phyloP scores from a whole-genome alignment of 169 alveolate genomes.

The Sarcocystis neurona region DNA sequence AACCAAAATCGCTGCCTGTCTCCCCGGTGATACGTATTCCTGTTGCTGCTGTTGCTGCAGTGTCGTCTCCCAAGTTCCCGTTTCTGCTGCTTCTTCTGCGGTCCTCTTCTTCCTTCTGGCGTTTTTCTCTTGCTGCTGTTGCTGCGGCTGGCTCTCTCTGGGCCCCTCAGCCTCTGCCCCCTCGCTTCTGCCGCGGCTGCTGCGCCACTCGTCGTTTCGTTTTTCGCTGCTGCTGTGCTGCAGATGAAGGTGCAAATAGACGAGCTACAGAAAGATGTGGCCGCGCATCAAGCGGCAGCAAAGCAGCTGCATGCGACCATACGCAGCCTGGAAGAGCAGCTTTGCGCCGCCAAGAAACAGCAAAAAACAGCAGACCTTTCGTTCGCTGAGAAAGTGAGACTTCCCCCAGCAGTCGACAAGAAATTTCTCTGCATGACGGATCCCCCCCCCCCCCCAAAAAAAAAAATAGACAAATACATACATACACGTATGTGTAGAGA shows the following conservation, averaged over 20 bases:
- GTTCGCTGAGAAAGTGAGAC: background rate
- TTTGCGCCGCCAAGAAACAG: background rate
- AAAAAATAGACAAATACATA: too few relatives aligned
- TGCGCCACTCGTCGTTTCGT: background rate
- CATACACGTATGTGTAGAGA: too few relatives aligned
- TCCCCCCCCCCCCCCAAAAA: too few relatives aligned
- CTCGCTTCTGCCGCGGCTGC: background rate
- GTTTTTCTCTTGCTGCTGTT: too few relatives aligned
- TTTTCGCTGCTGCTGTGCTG: background rate
- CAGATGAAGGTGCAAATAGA: conserved; percentile 15
- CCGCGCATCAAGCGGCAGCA: conserved; percentile 13
- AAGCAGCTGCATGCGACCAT: background rate
- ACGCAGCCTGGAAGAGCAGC: conserved; percentile 1
- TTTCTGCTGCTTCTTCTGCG: too few relatives aligned
- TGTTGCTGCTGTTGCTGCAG: too few relatives aligned
- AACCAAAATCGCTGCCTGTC: background rate
- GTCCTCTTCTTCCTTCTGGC: too few relatives aligned
- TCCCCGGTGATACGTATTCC: too few relatives aligned
- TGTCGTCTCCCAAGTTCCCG: too few relatives aligned
- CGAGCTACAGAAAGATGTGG: conserved; percentile 5
- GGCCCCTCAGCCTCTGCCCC: background rate
- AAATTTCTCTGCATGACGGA: too few relatives aligned
- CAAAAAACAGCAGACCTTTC: background rate
- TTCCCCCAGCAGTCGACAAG: too few relatives aligned
- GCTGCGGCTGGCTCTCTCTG: conserved; percentile 12